These are phyloP conservation scores for Daldinia decipiens DNA, from an alignment of 495 filamentous ascomycete genomes.

Conservation along the genomic window DNA sequence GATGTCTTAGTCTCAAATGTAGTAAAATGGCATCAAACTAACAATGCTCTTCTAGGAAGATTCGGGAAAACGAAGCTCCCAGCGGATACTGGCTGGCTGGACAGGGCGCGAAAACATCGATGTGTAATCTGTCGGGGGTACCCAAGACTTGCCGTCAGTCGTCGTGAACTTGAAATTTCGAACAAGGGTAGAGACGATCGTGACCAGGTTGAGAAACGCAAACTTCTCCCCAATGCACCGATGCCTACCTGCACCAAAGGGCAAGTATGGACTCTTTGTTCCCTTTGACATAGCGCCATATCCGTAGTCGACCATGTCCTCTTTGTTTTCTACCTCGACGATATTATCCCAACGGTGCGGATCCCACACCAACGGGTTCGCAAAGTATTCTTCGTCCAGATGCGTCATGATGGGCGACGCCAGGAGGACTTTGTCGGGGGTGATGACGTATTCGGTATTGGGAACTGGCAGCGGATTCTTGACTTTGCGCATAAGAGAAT, in stretches of 20 bases:
- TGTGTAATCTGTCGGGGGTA: not conserved
- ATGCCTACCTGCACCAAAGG: not conserved
- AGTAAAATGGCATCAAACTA: not conserved
- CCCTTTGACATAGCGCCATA: not conserved
- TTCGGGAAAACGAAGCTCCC: not conserved
- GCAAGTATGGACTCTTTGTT: not conserved
- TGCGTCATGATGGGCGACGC: constrained; percentile 5
- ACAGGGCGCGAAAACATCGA: constrained; percentile 1
- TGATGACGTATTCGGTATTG: not conserved
- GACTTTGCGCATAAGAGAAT: not conserved
- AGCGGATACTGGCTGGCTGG: not conserved
- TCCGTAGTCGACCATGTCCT: not conserved
- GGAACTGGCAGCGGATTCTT: constrained; percentile 2
- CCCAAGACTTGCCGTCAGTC: not conserved
- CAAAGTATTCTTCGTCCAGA: not conserved
- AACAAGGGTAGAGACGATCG: not conserved
- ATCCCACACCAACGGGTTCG: not conserved
- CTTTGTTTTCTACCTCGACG: not conserved
- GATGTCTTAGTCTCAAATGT: too few species aligned
- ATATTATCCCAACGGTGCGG: not conserved
- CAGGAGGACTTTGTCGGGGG: not conserved
- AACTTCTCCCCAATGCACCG: constrained; percentile 4
- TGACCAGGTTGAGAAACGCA: not conserved
- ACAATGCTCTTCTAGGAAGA: not conserved
- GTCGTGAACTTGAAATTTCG: not conserved